These are phyloP conservation scores for Blumeria graminis DNA, from an alignment of 2,329 filamentous ascomycete genomes.

Conservation along the genomic window DNA sequence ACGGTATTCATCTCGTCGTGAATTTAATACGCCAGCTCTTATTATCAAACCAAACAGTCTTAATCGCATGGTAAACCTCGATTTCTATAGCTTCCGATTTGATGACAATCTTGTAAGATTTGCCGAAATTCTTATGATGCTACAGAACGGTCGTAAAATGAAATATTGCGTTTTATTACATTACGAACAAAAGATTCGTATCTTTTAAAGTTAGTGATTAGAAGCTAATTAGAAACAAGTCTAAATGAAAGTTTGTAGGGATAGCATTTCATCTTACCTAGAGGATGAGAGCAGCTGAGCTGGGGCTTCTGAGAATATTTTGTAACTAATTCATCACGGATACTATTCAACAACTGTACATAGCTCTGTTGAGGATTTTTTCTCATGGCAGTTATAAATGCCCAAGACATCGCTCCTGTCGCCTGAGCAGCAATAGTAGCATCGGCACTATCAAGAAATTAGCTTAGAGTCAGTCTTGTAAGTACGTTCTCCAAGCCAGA, in stretches of 20 bases:
- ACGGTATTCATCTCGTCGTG: no score
- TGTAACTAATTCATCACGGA: constrained; percentile 64
- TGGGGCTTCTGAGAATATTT: constrained; percentile 93
- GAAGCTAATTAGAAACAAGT: background rate
- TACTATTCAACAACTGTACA: constrained; percentile 81
- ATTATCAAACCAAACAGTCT: no score
- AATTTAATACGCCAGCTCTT: no score
- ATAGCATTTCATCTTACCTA: constrained; percentile 34
- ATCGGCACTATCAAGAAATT: constrained; percentile 40
- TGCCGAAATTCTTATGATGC: no score
- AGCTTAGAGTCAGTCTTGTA: constrained; percentile 3
- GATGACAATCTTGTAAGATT: no score
- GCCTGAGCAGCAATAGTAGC: constrained; percentile 65
- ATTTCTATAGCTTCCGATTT: no score
- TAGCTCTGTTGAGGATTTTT: constrained; percentile 93
- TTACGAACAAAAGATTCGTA: background rate
- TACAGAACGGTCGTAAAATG: background rate
- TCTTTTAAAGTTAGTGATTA: background rate
- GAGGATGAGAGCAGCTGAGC: constrained; percentile 80
- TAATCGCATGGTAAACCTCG: no score
- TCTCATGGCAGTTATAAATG: constrained; percentile 76
- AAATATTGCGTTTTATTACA: background rate
- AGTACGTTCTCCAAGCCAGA: background rate
- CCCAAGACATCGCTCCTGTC: constrained; percentile 95
- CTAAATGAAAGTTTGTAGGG: background rate